Evolutionary conservation across 2,329 filamentous ascomycete species (phyloP).

Genomic region (Fusarium solani-melongenae): DNA sequence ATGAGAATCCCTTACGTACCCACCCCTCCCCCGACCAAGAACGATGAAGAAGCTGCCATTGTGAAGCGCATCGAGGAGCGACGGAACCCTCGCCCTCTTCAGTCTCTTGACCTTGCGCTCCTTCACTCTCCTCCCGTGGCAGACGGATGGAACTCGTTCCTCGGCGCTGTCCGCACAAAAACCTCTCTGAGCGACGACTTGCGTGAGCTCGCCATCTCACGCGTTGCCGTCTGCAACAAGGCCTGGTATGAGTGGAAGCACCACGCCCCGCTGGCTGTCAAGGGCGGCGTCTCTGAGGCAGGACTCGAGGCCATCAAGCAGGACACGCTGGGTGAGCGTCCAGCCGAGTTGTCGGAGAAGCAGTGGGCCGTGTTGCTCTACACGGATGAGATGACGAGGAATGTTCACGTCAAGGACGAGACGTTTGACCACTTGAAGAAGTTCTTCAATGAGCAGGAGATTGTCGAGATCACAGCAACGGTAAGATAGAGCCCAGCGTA

Average conservation of each 20-base stretch:
- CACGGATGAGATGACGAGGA: constrained; percentile 85
- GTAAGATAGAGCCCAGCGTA: constrained; percentile 52
- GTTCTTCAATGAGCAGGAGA: constrained; percentile 74
- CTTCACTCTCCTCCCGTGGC: constrained; percentile 80
- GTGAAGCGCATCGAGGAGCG: constrained; percentile 73
- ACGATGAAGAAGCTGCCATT: constrained; percentile 64
- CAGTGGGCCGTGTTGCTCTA: constrained; percentile 79
- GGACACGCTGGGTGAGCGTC: constrained; percentile 45
- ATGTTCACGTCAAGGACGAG: constrained; percentile 74
- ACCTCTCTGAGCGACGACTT: constrained; percentile 64
- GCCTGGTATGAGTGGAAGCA: constrained; percentile 90
- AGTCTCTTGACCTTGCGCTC: constrained; percentile 79
- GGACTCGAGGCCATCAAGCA: constrained; percentile 59
- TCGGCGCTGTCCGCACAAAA: constrained; percentile 70
- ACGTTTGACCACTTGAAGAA: constrained; percentile 73
- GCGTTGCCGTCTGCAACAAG: constrained; percentile 81
- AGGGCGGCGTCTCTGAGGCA: constrained; percentile 66
- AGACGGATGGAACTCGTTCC: constrained; percentile 79
- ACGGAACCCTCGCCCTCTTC: constrained; percentile 75
- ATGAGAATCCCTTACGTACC: constrained; percentile 77
- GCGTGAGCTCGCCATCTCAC: constrained; percentile 82
- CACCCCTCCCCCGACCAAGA: constrained; percentile 59
- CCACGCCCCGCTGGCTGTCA: constrained; percentile 75
- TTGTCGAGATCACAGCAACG: constrained; percentile 85
- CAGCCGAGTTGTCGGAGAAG: constrained; percentile 60